Evolutionary conservation across 2,329 filamentous ascomycete species (phyloP), one percentile per base, ranked within the genome.

Genomic region (Didymella segeticola): DNA sequence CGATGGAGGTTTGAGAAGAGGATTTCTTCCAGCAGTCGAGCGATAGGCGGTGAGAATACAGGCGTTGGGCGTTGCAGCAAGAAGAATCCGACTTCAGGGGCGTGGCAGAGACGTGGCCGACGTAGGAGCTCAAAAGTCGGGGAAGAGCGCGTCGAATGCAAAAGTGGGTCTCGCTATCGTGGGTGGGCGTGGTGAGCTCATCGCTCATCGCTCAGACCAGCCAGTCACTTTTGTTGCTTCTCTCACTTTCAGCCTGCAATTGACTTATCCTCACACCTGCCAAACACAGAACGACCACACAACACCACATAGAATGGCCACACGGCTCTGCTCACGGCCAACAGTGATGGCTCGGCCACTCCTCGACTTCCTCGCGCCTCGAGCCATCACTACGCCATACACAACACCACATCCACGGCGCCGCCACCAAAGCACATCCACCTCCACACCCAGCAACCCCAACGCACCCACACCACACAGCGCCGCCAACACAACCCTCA

Each of bases 301-400:
- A 27, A 33, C 27, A 47, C 19, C 22, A 19, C 26, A 11, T 36
- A 46, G 5, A 8, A 71, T 71, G 68, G 46, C 63, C 17, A 26
- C 43, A 22, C 45, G 39, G 22, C 34, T 67, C 8, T 48, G 63
- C 36, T 56, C 56, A 38, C 53, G 58, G 17, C 58, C 52, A 3
- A 17, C 59, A n/a, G n/a, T n/a, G n/a, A n/a, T n/a, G n/a, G 58
- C 46, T 68, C 41, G 57, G 60, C n/a, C 64, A 63, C 53, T 69
- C 12, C 56, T 65, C 39, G 69, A 71, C 47, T 70, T 69, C 39
- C 65, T 72, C 50, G 67, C 63, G 27, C 68, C 69, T 25, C 57
- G 60, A 49, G 62, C 58, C 49, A 37, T 49, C 46, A 43, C 58
- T 53, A 15, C 33, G 27, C 31, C 51, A 43, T 30, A 37, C 10